Evolutionary conservation across 768 basidiomycete species (phyloP), one percentile per base, ranked within the genome.

Genomic region (Cystobasidium onofrii): DNA sequence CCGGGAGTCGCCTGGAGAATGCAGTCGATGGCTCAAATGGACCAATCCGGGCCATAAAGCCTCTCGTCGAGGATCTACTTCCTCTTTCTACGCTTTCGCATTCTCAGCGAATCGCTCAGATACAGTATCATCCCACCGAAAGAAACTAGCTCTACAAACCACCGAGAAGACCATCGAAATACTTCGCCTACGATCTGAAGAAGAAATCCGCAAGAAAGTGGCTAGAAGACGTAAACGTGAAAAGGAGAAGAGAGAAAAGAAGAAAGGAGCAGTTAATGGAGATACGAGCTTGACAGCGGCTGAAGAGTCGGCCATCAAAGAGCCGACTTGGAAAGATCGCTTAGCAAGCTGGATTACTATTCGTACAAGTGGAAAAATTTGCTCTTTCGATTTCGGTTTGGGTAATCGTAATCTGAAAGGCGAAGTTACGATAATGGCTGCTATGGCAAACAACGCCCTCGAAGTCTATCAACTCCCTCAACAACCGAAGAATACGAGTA

Each of bases 151-250:
- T 31, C 86, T 99, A 13, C 95, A 97, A 77, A 95, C 92, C 17
- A 90, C 94, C 73, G 96, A 98, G 76, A 87, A 90, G 64, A 90
- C 90, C 23, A 87, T 95, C 23, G 90, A 96, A 74, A 82, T 97
- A 15, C 91, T 98, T 79, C 86, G 93, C n/a, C 86, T 98, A 62
- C 87, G 95, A 13, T 88, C 88, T 0, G 89, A 91, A 76, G 93
- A 93, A 46, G 96, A 98, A 79, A 84, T 92, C 1, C 85, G 84
- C 74, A 96, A 93, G 80, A 98, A 98, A 82, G 87, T 89, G 75
- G 86, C 87, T 0, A 85, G 96, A 63, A 83, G 94, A 73, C 87
- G 86, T 79, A 92, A 90, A 80, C 86, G 96, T 39, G 88, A 88
- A 7, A 89, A 89, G 78, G 93, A 97, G 83, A 97, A 92, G 84